These are phyloP conservation scores for Vigna trinervia DNA, from an alignment of 306 rosid genomes.

Conservation along the genomic window DNA sequence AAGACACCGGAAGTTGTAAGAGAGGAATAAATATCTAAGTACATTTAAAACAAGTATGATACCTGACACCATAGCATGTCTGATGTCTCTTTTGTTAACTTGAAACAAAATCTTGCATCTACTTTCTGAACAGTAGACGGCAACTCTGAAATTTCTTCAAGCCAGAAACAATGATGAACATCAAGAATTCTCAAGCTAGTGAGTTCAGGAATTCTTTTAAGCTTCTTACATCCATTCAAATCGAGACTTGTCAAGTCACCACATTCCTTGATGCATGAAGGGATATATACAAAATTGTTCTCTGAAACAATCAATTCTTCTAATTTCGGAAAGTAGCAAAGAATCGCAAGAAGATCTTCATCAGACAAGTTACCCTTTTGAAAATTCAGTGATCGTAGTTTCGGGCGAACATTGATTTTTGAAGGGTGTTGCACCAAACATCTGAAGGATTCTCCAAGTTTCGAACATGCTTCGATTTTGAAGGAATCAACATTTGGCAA, in stretches of 20 bases:
- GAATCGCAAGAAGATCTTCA: no score
- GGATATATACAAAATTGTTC: constrained; percentile 18
- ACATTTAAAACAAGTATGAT: not conserved
- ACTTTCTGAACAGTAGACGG: not conserved
- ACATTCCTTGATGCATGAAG: constrained; percentile 25
- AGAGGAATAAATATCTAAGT: no score
- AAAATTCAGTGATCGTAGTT: no score
- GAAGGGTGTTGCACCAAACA: no score
- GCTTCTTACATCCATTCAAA: not conserved
- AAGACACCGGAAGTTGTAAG: no score
- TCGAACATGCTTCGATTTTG: no score
- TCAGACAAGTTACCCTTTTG: no score
- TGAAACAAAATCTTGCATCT: not conserved
- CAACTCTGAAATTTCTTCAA: constrained; percentile 24
- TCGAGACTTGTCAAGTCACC: not conserved
- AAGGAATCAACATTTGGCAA: not conserved
- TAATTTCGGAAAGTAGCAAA: not conserved
- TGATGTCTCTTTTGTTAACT: not conserved
- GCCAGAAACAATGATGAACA: not conserved
- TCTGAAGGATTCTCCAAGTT: no score
- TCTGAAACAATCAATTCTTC: not conserved
- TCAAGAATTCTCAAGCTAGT: not conserved
- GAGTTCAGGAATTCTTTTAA: not conserved
- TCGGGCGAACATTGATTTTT: no score
- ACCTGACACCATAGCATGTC: constrained; percentile 34